phyloP scores from a whole-genome alignment of 208 protist genomes.

The Porcisia deanei region DNA sequence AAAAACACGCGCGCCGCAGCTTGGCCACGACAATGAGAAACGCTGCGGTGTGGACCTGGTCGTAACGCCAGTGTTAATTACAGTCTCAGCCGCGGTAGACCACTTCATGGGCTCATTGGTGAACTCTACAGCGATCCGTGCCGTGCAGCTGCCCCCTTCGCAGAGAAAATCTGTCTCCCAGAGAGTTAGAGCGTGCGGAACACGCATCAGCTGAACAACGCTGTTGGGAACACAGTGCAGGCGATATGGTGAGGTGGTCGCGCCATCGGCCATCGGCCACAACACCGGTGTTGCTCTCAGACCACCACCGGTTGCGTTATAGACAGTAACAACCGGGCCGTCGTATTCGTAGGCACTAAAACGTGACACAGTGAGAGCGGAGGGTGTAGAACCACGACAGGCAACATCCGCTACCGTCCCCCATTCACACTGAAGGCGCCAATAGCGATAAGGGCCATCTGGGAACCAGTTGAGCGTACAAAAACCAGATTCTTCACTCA shows the following conservation, averaged over 20 bases:
- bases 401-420: background rate
- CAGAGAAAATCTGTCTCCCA: conserved; percentile 22
- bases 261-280: conserved; percentile 10
- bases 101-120: conserved; percentile 39
- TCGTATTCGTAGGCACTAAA: conserved; percentile 26
- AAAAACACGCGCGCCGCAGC: conserved; percentile 18
- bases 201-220: conserved; percentile 6
- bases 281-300: conserved; percentile 17
- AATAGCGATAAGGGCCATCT: conserved; percentile 28
- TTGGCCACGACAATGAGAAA: conserved; percentile 24
- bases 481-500: background rate
- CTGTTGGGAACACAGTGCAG: conserved; percentile 15
- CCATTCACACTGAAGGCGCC: conserved; percentile 14
- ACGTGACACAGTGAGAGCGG: conserved; percentile 6
- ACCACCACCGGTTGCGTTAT: conserved; percentile 16
- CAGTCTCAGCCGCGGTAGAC: conserved; percentile 20
- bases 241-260: background rate
- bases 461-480: conserved; percentile 26
- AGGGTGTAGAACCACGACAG: background rate
- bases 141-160: conserved; percentile 14
- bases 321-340: conserved; percentile 23
- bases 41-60: background rate
- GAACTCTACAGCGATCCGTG: conserved; percentile 35
- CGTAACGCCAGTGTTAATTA: conserved; percentile 6
- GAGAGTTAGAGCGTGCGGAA: conserved; percentile 11